Evolutionary conservation across 129 eudicot genomes (phyloP), one percentile per base, ranked within the genome.

Genomic region (Smallanthus sonchifolius): DNA sequence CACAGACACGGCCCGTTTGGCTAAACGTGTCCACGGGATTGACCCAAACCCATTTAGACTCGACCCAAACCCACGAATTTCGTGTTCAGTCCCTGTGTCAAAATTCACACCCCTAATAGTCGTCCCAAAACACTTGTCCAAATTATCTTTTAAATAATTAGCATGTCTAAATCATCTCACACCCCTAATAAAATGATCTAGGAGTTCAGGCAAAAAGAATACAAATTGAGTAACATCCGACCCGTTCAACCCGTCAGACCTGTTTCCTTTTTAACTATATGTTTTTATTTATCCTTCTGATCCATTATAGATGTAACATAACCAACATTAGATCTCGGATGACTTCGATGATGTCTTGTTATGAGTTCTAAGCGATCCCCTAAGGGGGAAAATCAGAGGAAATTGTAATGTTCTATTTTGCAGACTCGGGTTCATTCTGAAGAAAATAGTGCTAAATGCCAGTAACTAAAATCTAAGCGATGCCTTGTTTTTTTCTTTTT

Each of bases 361-460:
- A 55, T 17, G 37, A 28, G 65, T 24, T 11, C n/a, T n/a, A n/a
- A n/a, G n/a, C n/a, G n/a, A n/a, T n/a, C 7, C 51, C 10, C 10
- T 38, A 38, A 38, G 13, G 47, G 47, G 47, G 24, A 16, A n/a
- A 15, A 49, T 2, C 3, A 15, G 24, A 54, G 32, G 32, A 54
- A 6, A 19, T 17, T 17, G 30, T 54, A 54, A 54, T 24, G 57
- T 13, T 16, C 32, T 54, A 54, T 0, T 24, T 28, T 57, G 37
- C 64, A 28, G n/a, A 57, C 15, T 57, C 66, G 8, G 24, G 32
- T 43, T 35, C 52, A 35, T 44, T 20, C 59, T 34, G 35, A 19
- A 74, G 57, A 20, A 45, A 74, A 42, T 32, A 8, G 48, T 62
- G 45, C 37, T n/a, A 74, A n/a, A 74, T 43, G 60, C 16, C 24